A percentile compares a stretch with the other conserved stretches of the same genome.
Conservation (phyloP, 2,329 filamentous ascomycete species). For the Sclerotinia sclerotiorum region DNA sequence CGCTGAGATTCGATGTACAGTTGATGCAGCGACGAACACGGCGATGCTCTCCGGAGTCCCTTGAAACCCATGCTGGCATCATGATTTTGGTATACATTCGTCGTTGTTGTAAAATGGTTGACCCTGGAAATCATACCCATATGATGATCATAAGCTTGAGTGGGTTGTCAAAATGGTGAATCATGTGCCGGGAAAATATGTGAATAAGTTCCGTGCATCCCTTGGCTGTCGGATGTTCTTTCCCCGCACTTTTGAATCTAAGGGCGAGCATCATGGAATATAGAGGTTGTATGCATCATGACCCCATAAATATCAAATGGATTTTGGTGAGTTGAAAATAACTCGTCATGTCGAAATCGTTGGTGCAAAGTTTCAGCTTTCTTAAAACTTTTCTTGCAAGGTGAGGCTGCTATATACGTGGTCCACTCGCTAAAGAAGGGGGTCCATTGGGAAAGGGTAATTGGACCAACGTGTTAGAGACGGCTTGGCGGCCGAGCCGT, state of each 20-base stretch:
- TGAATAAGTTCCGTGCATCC: conserved; percentile 18
- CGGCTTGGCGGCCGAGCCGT: neutral
- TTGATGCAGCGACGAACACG: conserved; percentile 20
- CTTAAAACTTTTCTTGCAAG: neutral
- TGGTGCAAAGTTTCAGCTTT: conserved; percentile 15
- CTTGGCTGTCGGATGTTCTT: conserved; percentile 16
- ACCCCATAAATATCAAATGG: neutral
- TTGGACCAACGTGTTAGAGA: conserved; percentile 1
- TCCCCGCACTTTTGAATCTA: conserved; percentile 1
- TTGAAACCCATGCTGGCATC: conserved; percentile 4
- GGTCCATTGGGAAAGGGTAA: conserved; percentile 6
- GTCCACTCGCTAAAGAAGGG: conserved; percentile 22
- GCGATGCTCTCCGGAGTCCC: conserved; percentile 15
- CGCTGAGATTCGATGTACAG: conserved; percentile 14
- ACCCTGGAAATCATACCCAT: conserved; percentile 15
- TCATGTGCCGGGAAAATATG: conserved; percentile 22
- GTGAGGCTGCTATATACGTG: conserved; percentile 22
- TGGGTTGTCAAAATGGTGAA: conserved; percentile 13
- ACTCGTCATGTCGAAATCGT: neutral
- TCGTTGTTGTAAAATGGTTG: neutral
- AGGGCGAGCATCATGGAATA: conserved; percentile 9
- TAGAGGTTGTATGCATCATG: conserved; percentile 3
- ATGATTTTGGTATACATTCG: neutral
- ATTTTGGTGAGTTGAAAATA: conserved; percentile 5
- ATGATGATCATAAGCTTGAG: neutral